Evolutionary conservation across 345 rosid genomes (phyloP).

Genomic region (Syzygium aromaticum): DNA sequence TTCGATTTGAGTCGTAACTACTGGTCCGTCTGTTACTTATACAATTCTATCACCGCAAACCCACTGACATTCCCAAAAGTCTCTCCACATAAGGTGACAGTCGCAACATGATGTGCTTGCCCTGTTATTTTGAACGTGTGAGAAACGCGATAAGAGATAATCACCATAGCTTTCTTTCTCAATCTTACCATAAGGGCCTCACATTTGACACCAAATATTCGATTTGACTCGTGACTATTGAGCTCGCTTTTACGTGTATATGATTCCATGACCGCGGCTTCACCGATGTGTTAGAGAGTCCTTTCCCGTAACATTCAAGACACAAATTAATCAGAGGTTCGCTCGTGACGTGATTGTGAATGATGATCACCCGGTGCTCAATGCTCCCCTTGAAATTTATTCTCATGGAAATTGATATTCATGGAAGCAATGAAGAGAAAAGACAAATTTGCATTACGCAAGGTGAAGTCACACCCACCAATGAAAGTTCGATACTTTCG

Average conservation of each 20-base stretch:
- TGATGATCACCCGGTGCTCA: neutral
- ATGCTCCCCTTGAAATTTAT: neutral
- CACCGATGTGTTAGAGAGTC: too few species aligned
- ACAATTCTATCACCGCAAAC: rapidly evolving
- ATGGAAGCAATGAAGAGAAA: neutral
- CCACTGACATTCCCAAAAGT: too few species aligned
- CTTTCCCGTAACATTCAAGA: neutral
- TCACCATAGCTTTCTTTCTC: rapidly evolving
- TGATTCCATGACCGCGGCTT: too few species aligned
- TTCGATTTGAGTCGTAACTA: rapidly evolving
- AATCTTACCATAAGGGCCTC: neutral
- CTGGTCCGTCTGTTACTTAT: rapidly evolving
- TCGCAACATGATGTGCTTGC: neutral
- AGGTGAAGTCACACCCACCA: neutral
- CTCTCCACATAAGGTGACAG: too few species aligned
- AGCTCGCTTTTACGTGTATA: too few species aligned
- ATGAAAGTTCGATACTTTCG: neutral
- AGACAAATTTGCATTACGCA: neutral
- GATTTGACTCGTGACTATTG: neutral
- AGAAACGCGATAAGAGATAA: rapidly evolving
- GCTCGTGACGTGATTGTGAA: neutral
- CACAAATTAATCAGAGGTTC: neutral
- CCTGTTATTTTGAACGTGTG: neutral
- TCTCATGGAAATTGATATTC: too few species aligned
- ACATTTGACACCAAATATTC: rapidly evolving